Evolutionary conservation across 495 filamentous ascomycete genomes (phyloP).

Genomic region (Penicillium odoratum): DNA sequence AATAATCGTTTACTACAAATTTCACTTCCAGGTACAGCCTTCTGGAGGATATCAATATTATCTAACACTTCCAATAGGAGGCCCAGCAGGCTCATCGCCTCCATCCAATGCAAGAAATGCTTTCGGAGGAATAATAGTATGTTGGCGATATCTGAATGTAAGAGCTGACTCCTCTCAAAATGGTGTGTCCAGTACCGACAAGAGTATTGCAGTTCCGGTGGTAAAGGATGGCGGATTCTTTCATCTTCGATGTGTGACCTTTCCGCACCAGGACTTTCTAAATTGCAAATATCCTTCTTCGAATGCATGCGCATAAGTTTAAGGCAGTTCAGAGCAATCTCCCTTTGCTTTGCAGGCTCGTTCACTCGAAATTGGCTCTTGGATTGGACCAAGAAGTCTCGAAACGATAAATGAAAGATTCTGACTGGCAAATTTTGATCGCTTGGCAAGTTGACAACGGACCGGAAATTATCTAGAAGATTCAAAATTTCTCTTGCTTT

Average conservation of each 20-base stretch:
- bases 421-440: neutral
- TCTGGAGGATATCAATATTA: slow-evolving; percentile 1
- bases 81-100: slow-evolving; percentile 43
- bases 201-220: slow-evolving; percentile 34
- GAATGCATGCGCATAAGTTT: neutral
- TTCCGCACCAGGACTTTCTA: slow-evolving; percentile 22
- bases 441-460: no score
- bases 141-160: neutral
- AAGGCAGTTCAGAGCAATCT: neutral
- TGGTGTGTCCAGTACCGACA: slow-evolving; percentile 36
- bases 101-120: slow-evolving; percentile 49
- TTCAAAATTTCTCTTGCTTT: no score
- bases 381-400: neutral
- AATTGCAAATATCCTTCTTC: slow-evolving; percentile 34
- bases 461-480: no score
- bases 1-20: no score
- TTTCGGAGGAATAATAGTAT: slow-evolving; percentile 29
- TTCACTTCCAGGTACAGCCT: slow-evolving; percentile 3
- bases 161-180: slow-evolving; percentile 26
- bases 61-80: slow-evolving; percentile 24
- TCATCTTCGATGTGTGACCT: slow-evolving; percentile 20
- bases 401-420: neutral
- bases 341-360: neutral
- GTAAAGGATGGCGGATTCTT: slow-evolving; percentile 23
- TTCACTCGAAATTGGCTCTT: neutral